Base-by-base conservation (phyloP, 139 green algal genomes). In the Chlamydomonas incerta region DNA sequence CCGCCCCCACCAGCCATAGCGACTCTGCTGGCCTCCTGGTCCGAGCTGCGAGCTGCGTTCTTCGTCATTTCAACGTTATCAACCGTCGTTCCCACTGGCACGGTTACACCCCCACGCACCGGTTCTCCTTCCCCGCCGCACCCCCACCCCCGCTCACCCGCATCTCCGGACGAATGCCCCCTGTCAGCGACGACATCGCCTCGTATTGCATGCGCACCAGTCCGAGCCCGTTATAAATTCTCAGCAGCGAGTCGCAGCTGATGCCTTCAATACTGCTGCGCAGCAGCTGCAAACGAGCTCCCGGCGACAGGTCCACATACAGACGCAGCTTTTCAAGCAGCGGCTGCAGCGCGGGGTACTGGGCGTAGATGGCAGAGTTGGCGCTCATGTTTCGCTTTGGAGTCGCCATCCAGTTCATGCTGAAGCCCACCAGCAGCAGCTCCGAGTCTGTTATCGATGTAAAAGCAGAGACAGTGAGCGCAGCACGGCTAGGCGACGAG, bases 211-310 rank as follows among this genome's bases (percentile, higher is more conserved):
- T 17, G 0, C 47, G 15, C 3, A 83, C 3, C 3, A 83, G 52
- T 10, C 24, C 34, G 15, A 83, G 62, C 18, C 46, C 63, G 6
- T 74, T 26, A 10, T 63, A 35, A 41, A 83, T 46, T 8, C 17
- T 29, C 10, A 31, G 0, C 18, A 83, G 77, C 13, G 29, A n/a
- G 13, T 65, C 65, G 46, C 77, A 83, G 2, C 29, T 47, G 18
- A 74, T 11, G 31, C 37, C 63, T 26, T 47, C 65, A 28, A 83
- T 66, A 17, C 50, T 50, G 3, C 37, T 74, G 5, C 68, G 63
- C 77, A 83, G 77, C 77, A 83, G 41, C 46, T 74, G 63, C 33
- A 83, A 17, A 29, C 34, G 65, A 14, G 62, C 63, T 0, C 13
- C 60, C 2, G 35, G 21, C 33, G 17, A 33, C 18, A 83, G 0